These are phyloP conservation scores for Alternaria longipes DNA, from an alignment of 2,329 filamentous ascomycete genomes.

Conservation along the genomic window DNA sequence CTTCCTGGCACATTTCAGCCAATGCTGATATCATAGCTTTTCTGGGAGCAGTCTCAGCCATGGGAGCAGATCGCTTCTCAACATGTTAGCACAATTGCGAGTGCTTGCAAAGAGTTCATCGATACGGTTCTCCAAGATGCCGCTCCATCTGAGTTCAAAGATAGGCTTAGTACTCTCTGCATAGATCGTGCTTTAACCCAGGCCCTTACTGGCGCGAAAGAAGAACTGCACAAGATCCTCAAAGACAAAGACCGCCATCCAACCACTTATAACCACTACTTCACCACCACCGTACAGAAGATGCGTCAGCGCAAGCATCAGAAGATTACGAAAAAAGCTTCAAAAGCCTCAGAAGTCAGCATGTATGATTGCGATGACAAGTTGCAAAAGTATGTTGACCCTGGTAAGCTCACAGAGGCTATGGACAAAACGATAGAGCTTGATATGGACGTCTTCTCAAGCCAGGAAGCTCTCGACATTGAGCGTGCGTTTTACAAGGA, in stretches of 20 bases:
- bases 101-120: slow-evolving; percentile 49
- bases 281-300: slow-evolving; percentile 35
- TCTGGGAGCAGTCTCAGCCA: slow-evolving; percentile 64
- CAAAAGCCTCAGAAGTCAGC: neutral
- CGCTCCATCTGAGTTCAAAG: slow-evolving; percentile 53
- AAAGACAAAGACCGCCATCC: slow-evolving; percentile 59
- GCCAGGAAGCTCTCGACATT: slow-evolving; percentile 50
- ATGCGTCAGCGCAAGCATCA: slow-evolving; percentile 22
- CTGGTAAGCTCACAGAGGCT: neutral
- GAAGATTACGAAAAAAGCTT: neutral
- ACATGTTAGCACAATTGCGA: slow-evolving; percentile 52
- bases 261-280: slow-evolving; percentile 64
- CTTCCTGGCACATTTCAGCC: slow-evolving; percentile 70
- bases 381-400: neutral
- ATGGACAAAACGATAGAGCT: slow-evolving; percentile 21
- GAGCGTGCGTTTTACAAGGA: slow-evolving; percentile 53
- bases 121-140: slow-evolving; percentile 46
- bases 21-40: slow-evolving; percentile 66
- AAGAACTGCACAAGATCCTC: slow-evolving; percentile 59
- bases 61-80: slow-evolving; percentile 55
- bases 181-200: slow-evolving; percentile 55
- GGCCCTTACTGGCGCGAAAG: slow-evolving; percentile 43
- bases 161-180: slow-evolving; percentile 49
- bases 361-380: neutral
- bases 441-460: slow-evolving; percentile 49